Conservation (phyloP, 1,284 basidiomycete genomes). For the Ganoderma leucocontextum region DNA sequence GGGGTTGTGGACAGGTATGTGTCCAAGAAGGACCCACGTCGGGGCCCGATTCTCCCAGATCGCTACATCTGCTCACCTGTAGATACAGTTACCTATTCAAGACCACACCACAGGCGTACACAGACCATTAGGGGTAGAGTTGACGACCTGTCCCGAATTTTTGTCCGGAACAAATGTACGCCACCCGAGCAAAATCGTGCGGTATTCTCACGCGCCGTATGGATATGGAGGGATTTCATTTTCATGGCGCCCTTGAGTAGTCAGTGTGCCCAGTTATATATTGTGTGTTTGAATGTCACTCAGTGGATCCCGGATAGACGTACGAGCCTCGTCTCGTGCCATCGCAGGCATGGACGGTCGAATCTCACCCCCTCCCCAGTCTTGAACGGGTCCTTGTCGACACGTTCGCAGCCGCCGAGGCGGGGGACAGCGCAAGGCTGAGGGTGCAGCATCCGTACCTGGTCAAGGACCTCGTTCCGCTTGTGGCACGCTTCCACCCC, state of each 20-base stretch:
- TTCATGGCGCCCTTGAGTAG: background rate
- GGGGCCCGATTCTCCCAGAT: background rate
- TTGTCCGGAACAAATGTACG: background rate
- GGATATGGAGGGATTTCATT: background rate
- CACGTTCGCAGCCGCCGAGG: no score
- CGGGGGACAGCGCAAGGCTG: no score
- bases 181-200: background rate
- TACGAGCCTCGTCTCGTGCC: no score
- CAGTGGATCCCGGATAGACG: background rate
- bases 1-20: background rate
- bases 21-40: background rate
- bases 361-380: no score
- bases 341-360: no score
- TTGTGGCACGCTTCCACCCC: no score
- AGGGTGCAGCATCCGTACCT: no score
- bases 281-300: background rate
- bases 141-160: background rate
- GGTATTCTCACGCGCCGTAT: background rate
- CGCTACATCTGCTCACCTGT: background rate
- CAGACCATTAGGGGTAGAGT: background rate
- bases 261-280: background rate
- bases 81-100: background rate
- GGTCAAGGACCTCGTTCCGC: no score
- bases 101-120: background rate
- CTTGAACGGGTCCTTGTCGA: no score